Evolutionary conservation across 768 basidiomycete species (phyloP).

Genomic region (Collybia sp.): DNA sequence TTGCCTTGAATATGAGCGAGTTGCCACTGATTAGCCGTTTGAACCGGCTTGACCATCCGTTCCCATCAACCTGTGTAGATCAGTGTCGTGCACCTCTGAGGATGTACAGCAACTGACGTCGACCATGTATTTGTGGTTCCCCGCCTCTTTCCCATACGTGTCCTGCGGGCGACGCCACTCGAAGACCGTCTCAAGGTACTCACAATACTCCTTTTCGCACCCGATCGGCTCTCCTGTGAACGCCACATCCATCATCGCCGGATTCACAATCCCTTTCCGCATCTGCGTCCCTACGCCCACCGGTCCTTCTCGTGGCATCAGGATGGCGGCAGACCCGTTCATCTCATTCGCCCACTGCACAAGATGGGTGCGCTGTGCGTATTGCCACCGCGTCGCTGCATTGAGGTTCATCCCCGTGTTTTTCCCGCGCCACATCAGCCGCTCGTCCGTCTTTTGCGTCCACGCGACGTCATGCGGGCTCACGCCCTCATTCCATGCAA

Average conservation of each 20-base stretch:
- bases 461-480: slow-evolving; percentile 44
- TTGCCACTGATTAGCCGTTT: slow-evolving; percentile 55
- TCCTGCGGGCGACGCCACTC: slow-evolving; percentile 38
- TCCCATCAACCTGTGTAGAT: slow-evolving; percentile 42
- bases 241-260: slow-evolving; percentile 51
- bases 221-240: slow-evolving; percentile 38
- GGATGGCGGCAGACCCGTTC: slow-evolving; percentile 26
- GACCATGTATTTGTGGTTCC: slow-evolving; percentile 52
- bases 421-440: slow-evolving; percentile 63
- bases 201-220: slow-evolving; percentile 40
- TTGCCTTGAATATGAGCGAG: slow-evolving; percentile 59
- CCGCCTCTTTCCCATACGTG: slow-evolving; percentile 30
- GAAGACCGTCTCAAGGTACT: slow-evolving; percentile 36
- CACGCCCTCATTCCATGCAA: slow-evolving; percentile 32
- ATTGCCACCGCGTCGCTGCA: slow-evolving; percentile 33
- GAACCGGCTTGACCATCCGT: slow-evolving; percentile 63
- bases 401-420: slow-evolving; percentile 55
- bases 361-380: slow-evolving; percentile 40
- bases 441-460: slow-evolving; percentile 54
- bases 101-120: slow-evolving; percentile 32
- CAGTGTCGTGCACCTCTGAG: not conserved
- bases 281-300: slow-evolving; percentile 29
- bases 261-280: slow-evolving; percentile 32
- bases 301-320: slow-evolving; percentile 19
- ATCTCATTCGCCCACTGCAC: slow-evolving; percentile 31